Evolutionary conservation across 202 grass and related monocot genomes (phyloP).

Genomic region (Setaria italica): DNA sequence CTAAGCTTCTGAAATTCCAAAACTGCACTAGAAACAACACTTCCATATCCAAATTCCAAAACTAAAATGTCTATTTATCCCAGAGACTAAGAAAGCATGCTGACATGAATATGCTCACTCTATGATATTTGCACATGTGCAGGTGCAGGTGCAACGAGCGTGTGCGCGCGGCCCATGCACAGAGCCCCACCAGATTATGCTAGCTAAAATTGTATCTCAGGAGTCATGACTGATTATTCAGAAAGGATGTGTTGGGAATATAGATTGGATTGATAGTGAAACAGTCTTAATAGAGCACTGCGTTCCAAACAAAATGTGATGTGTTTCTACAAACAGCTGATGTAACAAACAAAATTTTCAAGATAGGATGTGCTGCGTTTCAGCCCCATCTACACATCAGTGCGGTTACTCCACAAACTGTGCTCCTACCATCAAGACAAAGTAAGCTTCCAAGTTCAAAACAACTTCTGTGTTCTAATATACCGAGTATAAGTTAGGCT

Average conservation of each 20-base stretch:
- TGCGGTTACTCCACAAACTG: not conserved
- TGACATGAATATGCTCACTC: not conserved
- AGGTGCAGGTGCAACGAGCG: not conserved
- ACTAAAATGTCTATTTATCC: not conserved
- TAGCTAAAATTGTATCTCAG: not conserved
- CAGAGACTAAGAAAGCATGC: not conserved
- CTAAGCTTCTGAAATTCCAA: not conserved
- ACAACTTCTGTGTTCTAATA: not conserved
- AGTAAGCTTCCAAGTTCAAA: not conserved
- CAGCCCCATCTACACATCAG: not conserved
- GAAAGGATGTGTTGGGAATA: not conserved
- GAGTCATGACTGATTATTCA: not conserved
- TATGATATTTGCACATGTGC: not conserved
- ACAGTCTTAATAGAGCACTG: not conserved
- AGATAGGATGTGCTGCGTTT: no score
- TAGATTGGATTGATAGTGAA: not conserved
- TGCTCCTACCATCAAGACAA: not conserved
- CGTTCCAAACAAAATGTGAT: not conserved
- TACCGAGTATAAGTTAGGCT: not conserved
- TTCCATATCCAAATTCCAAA: not conserved
- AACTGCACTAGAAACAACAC: not conserved
- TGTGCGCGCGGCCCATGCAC: not conserved
- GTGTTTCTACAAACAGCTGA: not conserved
- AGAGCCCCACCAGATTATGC: not conserved
- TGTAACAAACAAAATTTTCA: not conserved